Evolutionary conservation across 306 rosid genomes (phyloP), one percentile per base, ranked within the genome.

Genomic region (Senna tora): DNA sequence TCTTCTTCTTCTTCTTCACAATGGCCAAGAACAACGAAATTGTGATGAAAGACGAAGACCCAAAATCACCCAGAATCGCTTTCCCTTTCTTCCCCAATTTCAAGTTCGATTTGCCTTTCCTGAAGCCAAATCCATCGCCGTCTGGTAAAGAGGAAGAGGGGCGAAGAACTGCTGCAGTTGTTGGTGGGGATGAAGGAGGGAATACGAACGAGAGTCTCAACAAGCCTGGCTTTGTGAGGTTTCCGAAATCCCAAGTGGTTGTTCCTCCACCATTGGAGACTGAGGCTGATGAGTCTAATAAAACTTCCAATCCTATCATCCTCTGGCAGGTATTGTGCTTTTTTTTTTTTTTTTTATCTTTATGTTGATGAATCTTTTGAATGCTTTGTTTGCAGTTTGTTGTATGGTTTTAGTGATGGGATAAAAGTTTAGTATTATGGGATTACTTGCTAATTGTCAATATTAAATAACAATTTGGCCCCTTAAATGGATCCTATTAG

Each of bases 281-380:
- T 53, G 90, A 94, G 21, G 62, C 66, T 45, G 90, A 91, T 3
- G 79, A 66, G 39, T 72, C 91, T 50, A 14, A 61, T 19, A 89
- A 78, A 80, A 86, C 96, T 76, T 82, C 96, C 66, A 85, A 89
- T 77, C 96, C 99, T 15, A 11, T 83, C n/a, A 63, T 91, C 2
- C 51, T 87, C 36, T 94, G 92, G 90, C 99, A 94, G 99, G 98
- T 87, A 80, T 41, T 34, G 33, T 28, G 4, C 38, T 16, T 86
- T 75, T 34, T 41, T 11, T 16, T 8, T 38, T 21, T 2, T 17
- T 6, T 41, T 34, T 30, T 8, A 1, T 9, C 5, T 43, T 32
- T 9, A 1, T 11, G 15, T 43, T 17, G 9, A 4, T 20, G 15
- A 32, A 9, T 17, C 30, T 49, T 22, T 17, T 52, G 5, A 15